Conservation (phyloP, 129 eudicot species). For the Gnaphalium uliginosum region DNA sequence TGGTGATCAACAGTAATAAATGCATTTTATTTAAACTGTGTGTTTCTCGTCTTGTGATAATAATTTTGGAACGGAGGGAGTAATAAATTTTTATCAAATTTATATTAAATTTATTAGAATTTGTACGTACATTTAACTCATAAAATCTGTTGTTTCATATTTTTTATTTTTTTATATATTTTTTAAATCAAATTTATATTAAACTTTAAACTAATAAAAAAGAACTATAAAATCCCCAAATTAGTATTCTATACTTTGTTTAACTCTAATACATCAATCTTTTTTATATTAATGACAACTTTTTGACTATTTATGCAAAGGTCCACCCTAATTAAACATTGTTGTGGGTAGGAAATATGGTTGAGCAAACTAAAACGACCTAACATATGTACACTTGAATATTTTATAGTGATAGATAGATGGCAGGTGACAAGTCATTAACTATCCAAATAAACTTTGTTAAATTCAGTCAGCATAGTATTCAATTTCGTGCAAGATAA, state of each 20-base stretch:
- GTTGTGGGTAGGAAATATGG: slow-evolving; percentile 34
- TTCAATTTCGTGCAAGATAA: slow-evolving; percentile 20
- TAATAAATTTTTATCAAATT: too few species aligned
- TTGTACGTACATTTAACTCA: too few species aligned
- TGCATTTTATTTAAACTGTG: too few species aligned
- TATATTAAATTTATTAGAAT: too few species aligned
- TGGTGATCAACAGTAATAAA: too few species aligned
- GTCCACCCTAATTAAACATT: neutral
- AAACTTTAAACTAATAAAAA: too few species aligned
- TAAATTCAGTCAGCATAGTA: neutral
- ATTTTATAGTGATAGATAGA: neutral
- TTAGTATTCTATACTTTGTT: neutral
- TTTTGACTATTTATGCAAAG: slow-evolving; percentile 1
- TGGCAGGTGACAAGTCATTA: slow-evolving; percentile 19
- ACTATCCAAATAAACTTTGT: neutral
- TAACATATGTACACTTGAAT: slow-evolving; percentile 9
- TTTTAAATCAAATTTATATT: neutral
- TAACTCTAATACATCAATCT: neutral
- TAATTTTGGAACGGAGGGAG: too few species aligned
- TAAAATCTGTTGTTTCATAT: too few species aligned
- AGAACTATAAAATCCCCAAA: too few species aligned
- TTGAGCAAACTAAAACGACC: slow-evolving; percentile 31
- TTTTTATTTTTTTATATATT: too few species aligned
- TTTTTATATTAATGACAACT: too few species aligned
- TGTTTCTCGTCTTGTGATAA: too few species aligned